Base-by-base conservation (phyloP, 2,329 filamentous ascomycete species). In the Colletotrichum sansevieriae region DNA sequence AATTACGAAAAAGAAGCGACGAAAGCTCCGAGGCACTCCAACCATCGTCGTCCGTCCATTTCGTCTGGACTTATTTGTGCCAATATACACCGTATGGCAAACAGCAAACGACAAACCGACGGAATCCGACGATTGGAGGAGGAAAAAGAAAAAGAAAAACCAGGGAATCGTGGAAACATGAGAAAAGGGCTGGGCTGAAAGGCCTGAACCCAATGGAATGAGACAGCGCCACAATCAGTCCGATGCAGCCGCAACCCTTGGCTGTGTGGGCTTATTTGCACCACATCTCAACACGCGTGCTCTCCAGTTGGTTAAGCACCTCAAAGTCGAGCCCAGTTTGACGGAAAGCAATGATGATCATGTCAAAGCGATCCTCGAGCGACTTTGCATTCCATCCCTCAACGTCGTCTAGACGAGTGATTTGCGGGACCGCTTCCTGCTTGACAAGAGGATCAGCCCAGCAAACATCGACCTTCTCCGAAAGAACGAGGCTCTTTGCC, bases 371-470 rank as follows among this genome's bases (percentile, higher is more conserved):
- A 13, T 70, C 60, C 43, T 79, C 76, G 15, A 86, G 73, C 6
- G 70, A 72, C 22, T 77, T 73, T 11, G 70, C 72, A 1, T 73
- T 79, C 84, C 84, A 86, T 3, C 78, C 72, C 3, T 71, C 69
- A 44, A 13, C 49, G 13, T 81, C 79, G 11, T 74, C 71, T 2
- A 84, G 72, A 3, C 79, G 79, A 4, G 74, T 57, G 29, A 85
- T 80, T 47, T 81, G 77, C 20, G 79, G 78, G 18, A 85, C 75
- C 2, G 76, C 77, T 15, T 78, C 76, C 63, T 84, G 82, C 46
- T 76, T 72, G 13, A 84, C 82, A 20, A 84, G 70, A 2, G 83
- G 79, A 70, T 85, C 83, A 4, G 77, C 78, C 78, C 82, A 85
- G 54, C 74, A 70, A 37, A 85, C 79, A n/a, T 83, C 74, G 12